Conservation (phyloP, 225 moss, liverwort and hornwort genomes). For the Takakia lepidozioides region DNA sequence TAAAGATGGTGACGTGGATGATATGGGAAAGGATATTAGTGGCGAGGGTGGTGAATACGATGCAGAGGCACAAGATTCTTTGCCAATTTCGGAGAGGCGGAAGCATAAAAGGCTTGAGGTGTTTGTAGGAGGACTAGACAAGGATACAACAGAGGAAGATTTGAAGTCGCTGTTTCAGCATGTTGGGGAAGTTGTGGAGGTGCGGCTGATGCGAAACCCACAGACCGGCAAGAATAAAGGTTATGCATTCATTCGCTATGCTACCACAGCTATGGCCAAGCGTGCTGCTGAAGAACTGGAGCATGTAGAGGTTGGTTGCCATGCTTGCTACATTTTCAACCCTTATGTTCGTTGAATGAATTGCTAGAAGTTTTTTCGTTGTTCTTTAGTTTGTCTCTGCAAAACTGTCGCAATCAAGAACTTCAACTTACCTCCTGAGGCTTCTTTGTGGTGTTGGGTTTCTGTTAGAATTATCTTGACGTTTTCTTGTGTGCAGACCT, state of each 20-base stretch:
- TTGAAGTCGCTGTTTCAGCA: conserved; percentile 35
- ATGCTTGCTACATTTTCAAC: background rate
- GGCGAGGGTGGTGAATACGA: conserved; percentile 40
- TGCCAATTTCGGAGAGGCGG: conserved; percentile 36
- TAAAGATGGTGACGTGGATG: conserved; percentile 17
- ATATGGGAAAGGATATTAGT: conserved; percentile 20
- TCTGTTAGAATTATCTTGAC: no score
- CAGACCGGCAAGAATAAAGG: conserved; percentile 49
- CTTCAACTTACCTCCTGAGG: no score
- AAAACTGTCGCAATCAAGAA: no score
- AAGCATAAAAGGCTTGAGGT: conserved; percentile 44
- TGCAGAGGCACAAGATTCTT: conserved; percentile 33
- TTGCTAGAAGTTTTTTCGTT: no score
- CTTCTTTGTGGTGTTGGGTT: no score
- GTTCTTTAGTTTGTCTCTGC: no score
- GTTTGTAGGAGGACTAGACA: conserved; percentile 47
- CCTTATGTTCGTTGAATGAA: no score
- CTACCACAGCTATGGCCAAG: conserved; percentile 37
- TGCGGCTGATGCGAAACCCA: conserved; percentile 38
- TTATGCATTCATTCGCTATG: conserved; percentile 41
- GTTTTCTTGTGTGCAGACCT: no score
- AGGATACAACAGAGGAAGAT: conserved; percentile 40
- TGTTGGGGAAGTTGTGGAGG: conserved; percentile 48
- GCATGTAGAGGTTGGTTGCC: conserved; percentile 20
- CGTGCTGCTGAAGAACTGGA: conserved; percentile 40